phyloP scores from a whole-genome alignment of 352 stramenopile genomes.

The Globisporangium canariense region DNA sequence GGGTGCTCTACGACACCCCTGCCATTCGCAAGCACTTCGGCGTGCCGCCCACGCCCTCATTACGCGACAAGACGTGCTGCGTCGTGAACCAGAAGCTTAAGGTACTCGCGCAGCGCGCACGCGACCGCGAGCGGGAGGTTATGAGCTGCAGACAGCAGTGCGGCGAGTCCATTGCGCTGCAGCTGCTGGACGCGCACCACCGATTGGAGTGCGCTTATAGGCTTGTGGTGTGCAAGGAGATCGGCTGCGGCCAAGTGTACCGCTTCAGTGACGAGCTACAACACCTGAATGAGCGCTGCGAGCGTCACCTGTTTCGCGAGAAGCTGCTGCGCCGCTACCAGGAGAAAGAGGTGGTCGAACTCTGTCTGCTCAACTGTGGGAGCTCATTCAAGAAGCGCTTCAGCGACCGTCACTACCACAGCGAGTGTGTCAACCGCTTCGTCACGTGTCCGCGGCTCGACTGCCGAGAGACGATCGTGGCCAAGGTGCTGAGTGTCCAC shows the following conservation, averaged over 20 bases:
- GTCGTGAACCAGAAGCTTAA: slow-evolving; percentile 68
- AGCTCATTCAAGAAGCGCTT: slow-evolving; percentile 29
- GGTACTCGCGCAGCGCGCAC: slow-evolving; percentile 51
- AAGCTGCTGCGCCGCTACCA: slow-evolving; percentile 33
- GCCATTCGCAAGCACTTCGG: slow-evolving; percentile 47
- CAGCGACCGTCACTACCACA: slow-evolving; percentile 35
- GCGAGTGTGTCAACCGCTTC: slow-evolving; percentile 47
- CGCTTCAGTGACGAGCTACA: slow-evolving; percentile 28
- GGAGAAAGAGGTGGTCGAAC: slow-evolving; percentile 36
- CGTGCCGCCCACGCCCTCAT: slow-evolving; percentile 50
- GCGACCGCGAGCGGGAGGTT: slow-evolving; percentile 36
- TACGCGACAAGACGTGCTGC: slow-evolving; percentile 63
- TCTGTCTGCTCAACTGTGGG: slow-evolving; percentile 46
- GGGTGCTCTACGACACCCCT: slow-evolving; percentile 49
- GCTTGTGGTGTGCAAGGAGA: slow-evolving; percentile 51
- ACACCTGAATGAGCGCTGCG: slow-evolving; percentile 34
- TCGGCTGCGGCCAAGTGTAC: slow-evolving; percentile 36
- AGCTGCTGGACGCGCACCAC: slow-evolving; percentile 51
- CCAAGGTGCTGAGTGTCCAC: slow-evolving; percentile 33
- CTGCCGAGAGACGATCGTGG: slow-evolving; percentile 51
- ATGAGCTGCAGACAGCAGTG: slow-evolving; percentile 48
- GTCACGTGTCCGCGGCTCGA: slow-evolving; percentile 41
- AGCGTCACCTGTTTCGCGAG: slow-evolving; percentile 36
- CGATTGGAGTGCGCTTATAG: slow-evolving; percentile 41
- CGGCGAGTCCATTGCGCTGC: slow-evolving; percentile 27